phyloP scores from a whole-genome alignment of 139 green algal genomes.

The Tetradesmus lagerheimii region DNA sequence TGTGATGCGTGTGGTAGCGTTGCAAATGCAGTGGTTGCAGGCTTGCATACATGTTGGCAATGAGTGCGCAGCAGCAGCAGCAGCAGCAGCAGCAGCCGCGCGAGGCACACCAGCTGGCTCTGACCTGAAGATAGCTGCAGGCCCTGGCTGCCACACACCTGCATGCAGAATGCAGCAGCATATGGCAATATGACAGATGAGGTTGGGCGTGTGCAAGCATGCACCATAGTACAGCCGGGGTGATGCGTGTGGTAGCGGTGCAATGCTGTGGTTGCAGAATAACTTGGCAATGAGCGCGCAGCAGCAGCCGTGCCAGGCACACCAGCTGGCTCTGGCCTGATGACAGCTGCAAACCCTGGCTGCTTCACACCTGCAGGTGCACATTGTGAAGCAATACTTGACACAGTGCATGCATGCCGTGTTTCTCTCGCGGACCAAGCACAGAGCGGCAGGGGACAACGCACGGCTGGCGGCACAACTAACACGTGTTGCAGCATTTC shows the following conservation, averaged over 20 bases:
- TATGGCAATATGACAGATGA: no score
- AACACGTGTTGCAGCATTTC: no score
- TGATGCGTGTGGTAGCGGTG: neutral
- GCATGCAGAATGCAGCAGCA: slow-evolving; percentile 1
- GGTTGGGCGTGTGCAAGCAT: neutral
- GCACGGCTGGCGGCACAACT: no score
- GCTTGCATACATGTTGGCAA: neutral
- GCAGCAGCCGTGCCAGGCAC: slow-evolving; percentile 52
- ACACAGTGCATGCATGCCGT: no score
- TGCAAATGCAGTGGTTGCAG: no score
- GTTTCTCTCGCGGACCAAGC: no score
- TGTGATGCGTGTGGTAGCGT: neutral
- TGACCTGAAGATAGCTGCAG: slow-evolving; percentile 70
- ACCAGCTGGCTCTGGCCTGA: neutral
- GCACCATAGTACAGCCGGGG: no score
- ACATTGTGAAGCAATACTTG: no score
- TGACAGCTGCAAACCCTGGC: neutral
- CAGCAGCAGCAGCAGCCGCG: slow-evolving; percentile 66
- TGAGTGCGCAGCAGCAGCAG: slow-evolving; percentile 79
- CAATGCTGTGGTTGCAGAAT: no score
- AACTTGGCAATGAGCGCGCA: slow-evolving; percentile 48
- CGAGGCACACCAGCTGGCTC: slow-evolving; percentile 64
- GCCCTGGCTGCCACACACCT: slow-evolving; percentile 23
- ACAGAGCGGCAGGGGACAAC: no score
- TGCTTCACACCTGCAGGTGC: neutral